Base-by-base conservation (phyloP, 805 yeast species). In the Pichia occidentalis region DNA sequence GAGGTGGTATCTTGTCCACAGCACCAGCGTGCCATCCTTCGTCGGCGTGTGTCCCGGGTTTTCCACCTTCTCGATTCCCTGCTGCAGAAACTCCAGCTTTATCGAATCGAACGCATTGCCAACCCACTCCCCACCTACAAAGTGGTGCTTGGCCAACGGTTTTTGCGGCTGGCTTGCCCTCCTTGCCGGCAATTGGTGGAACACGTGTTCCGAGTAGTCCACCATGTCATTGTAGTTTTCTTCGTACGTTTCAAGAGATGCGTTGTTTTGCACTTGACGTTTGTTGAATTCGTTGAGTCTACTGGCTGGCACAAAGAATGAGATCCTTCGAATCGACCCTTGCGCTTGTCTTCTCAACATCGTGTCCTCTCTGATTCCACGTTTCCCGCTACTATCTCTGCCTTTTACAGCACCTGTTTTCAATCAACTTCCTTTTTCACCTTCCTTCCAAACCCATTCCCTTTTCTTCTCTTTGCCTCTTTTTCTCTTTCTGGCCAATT, bases 261-360 rank as follows among this genome's bases (percentile, higher is more conserved):
- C 39, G 12, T 32, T 28, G 12, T 29, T 25, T 31, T 40, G 46
- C 3, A 39, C 12, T 16, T 36, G 37, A 14, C 43, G 32, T 30
- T 32, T 43, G 8, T 25, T 34, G 16, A 29, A 40, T 16, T 43
- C 44, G 21, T 29, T 40, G n/a, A 43, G 21, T 3, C 46, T 37
- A 7, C 34, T 16, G 4, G 49, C 32, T 3, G 45, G 40, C 5
- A 40, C 33, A 39, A 46, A 46, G 32, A 46, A 44, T 5, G 40
- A 39, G 9, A 39, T 30, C 4, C 24, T 27, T 18, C 41, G 32
- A 16, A 19, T 21, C 13, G 25, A 28, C 13, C 11, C 25, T 3
- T 17, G 5, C 3, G 34, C 20, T n/a, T 24, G 4, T 11, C 25
- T 8, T 13, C 21, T 24, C 22, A 36, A 20, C 39, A 35, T 35